These are phyloP conservation scores for Dichotomopilus funicola DNA, from an alignment of 2,329 filamentous ascomycete genomes.

Conservation along the genomic window DNA sequence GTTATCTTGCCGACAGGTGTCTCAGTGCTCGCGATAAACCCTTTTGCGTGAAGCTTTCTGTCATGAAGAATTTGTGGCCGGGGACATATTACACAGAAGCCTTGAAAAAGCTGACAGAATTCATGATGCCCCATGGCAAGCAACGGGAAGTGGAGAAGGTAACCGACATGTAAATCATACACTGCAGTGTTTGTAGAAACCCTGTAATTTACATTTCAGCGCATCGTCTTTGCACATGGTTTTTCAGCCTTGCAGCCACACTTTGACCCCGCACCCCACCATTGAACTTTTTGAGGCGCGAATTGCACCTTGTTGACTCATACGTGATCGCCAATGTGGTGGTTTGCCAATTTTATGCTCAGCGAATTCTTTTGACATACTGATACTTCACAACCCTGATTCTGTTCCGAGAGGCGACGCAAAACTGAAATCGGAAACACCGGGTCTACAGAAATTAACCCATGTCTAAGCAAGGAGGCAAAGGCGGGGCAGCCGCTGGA, in stretches of 20 bases:
- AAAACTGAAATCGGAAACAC: background rate
- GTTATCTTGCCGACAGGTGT: too few relatives aligned
- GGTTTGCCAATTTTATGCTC: background rate
- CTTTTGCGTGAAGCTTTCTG: too few relatives aligned
- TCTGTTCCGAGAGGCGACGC: background rate
- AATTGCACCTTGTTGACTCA: conserved; percentile 15
- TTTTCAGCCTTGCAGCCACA: conserved; percentile 16
- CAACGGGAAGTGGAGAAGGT: too few relatives aligned
- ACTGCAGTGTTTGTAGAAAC: too few relatives aligned
- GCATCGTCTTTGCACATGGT: conserved; percentile 3
- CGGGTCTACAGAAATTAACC: background rate
- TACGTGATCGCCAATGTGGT: background rate
- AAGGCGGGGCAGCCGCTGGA: conserved; percentile 31
- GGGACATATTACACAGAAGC: too few relatives aligned
- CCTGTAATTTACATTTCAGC: background rate
- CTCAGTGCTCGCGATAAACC: too few relatives aligned
- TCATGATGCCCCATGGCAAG: too few relatives aligned
- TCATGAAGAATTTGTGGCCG: too few relatives aligned
- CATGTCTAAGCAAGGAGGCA: conserved; percentile 43
- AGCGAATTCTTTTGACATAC: background rate
- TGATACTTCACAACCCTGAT: background rate
- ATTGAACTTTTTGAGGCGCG: conserved; percentile 3
- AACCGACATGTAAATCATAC: too few relatives aligned
- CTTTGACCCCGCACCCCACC: conserved; percentile 16
- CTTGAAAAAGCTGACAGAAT: too few relatives aligned